Evolutionary conservation across 345 rosid genomes (phyloP).

Genomic region (Citrus trifoliata): DNA sequence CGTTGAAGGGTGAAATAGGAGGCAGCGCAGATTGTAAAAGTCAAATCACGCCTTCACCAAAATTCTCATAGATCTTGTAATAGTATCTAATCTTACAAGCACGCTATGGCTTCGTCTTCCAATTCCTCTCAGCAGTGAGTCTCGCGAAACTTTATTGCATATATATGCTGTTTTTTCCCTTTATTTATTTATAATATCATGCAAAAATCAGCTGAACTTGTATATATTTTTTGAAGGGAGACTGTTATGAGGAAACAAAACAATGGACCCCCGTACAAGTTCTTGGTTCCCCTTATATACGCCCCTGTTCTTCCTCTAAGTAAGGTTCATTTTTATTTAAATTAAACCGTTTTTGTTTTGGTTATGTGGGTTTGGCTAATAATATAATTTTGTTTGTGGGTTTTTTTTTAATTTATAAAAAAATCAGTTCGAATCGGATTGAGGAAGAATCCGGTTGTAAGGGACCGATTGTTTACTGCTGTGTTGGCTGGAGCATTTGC

Average conservation of each 20-base stretch:
- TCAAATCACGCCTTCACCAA: not conserved
- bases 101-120: conserved; percentile 25
- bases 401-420: too few species aligned
- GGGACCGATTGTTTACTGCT: conserved; percentile 77
- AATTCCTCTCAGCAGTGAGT: conserved; percentile 28
- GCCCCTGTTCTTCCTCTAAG: conserved; percentile 94
- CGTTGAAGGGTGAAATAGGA: not conserved
- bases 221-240: conserved; percentile 16
- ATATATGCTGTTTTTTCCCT: not conserved
- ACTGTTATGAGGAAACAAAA: conserved; percentile 44
- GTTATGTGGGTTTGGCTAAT: not conserved
- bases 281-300: conserved; percentile 74
- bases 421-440: conserved; percentile 59
- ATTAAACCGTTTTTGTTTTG: not conserved
- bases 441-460: conserved; percentile 72
- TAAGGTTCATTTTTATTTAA: conserved; percentile 23
- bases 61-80: not conserved
- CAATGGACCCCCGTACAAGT: conserved; percentile 65
- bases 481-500: conserved; percentile 85
- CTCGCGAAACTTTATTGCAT: conserved; percentile 4
- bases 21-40: not conserved
- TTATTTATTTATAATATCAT: not conserved
- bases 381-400: not conserved
- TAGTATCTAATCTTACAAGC: not conserved
- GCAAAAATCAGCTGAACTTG: not conserved